Evolutionary conservation across 2,329 filamentous ascomycete species (phyloP), one percentile per base, ranked within the genome.

Genomic region (Aureobasidium sp.): DNA sequence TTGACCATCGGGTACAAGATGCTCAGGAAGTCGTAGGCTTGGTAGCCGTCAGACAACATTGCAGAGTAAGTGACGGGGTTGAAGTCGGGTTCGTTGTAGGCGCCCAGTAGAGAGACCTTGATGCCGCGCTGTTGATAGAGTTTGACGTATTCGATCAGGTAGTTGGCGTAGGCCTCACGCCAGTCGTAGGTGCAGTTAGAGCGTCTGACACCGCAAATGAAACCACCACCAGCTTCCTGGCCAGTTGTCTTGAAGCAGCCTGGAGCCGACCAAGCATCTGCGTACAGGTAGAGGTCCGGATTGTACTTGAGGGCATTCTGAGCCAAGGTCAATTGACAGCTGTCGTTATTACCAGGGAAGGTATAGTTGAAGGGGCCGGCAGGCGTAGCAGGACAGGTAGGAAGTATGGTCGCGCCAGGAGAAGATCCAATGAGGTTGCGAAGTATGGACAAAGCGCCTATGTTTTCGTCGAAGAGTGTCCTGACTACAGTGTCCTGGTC

Each of bases 151-250:
- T 79, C 73, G 3, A 79, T 73, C 10, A 82, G 69, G 65, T 79
- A 79, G 66, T 81, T 71, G 43, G 79, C 80, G 59, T 79, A 82
- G 2, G 79, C 76, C 66, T 80, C 75, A 59, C 73, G 68, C 79
- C 79, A 82, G 48, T 68, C 66, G 15, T 63, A 59, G 5, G 65
- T 66, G 48, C 66, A 67, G 60, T 69, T 69, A 43, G 44, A 50
- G 32, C 66, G 44, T 29, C 67, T 63, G 5, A 68, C 67, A 32
- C 67, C 67, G 34, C 67, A 68, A 36, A 68, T 63, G 43, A 59
- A 44, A 12, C 67, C 67, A 48, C 63, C 66, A n/a, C 59, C 64
- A 39, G 43, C 61, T 24, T 68, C 66, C 12, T 36, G 46, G 34
- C 65, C 64, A 32, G 59, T 64, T 20, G 63, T 64, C 61, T 68